Percentiles rank a stretch among this genome's conserved stretches.
phyloP scores from a whole-genome alignment of 805 yeast species.

The Candida peoriensis region DNA sequence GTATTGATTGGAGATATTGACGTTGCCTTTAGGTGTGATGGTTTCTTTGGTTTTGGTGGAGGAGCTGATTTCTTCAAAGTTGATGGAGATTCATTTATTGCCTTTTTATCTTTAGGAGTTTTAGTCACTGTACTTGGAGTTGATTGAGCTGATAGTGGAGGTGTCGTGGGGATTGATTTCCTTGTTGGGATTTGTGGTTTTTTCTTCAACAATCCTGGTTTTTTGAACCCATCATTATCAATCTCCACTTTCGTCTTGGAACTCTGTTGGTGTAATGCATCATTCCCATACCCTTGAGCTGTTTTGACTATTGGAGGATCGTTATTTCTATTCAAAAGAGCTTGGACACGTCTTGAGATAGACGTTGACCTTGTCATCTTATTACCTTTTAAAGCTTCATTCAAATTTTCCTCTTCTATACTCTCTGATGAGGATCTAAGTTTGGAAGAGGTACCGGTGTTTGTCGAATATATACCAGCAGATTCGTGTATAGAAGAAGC shows the following conservation, averaged over 20 bases:
- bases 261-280: slow-evolving; percentile 34
- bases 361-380: slow-evolving; percentile 18
- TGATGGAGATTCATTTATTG: slow-evolving; percentile 32
- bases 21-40: slow-evolving; percentile 43
- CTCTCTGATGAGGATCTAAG: slow-evolving; percentile 20
- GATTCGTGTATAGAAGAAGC: slow-evolving; percentile 25
- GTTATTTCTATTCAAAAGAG: slow-evolving; percentile 28
- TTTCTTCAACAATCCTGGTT: slow-evolving; percentile 16
- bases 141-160: slow-evolving; percentile 22
- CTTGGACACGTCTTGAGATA: slow-evolving; percentile 25
- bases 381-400: slow-evolving; percentile 4
- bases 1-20: slow-evolving; percentile 7
- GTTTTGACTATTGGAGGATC: slow-evolving; percentile 49
- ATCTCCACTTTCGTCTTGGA: slow-evolving; percentile 24
- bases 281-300: slow-evolving; percentile 80
- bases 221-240: slow-evolving; percentile 25
- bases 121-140: slow-evolving; percentile 23
- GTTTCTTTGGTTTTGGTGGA: slow-evolving; percentile 66
- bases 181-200: slow-evolving; percentile 14
- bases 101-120: slow-evolving; percentile 18
- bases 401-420: slow-evolving; percentile 19
- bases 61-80: slow-evolving; percentile 27
- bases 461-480: slow-evolving; percentile 11
- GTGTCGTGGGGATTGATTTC: slow-evolving; percentile 18
- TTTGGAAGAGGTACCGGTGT: slow-evolving; percentile 12